A percentile compares a stretch with the other conserved stretches of the same genome.
phyloP scores from a whole-genome alignment of 78 protist species.

The Planoprotostelium fungivorum region DNA sequence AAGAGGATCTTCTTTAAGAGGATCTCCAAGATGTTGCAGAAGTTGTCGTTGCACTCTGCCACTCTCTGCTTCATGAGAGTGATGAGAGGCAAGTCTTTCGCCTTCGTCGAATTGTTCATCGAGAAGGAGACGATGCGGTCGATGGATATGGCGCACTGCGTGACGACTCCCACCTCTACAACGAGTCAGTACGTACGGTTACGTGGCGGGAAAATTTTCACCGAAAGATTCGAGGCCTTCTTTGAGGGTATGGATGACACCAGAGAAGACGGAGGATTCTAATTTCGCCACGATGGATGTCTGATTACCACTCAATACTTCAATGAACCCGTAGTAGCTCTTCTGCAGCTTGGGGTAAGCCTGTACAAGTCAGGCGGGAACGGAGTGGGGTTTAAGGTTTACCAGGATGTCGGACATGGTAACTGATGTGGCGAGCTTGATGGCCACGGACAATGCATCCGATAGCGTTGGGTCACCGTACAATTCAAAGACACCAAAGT shows the following conservation, averaged over 20 bases:
- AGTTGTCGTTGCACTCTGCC: background rate
- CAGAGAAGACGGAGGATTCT: background rate
- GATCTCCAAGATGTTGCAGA: slow-evolving; percentile 1
- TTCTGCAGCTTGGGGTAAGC: slow-evolving; percentile 43
- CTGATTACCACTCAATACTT: slow-evolving; percentile 13
- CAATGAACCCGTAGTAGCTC: slow-evolving; percentile 11
- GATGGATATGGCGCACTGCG: slow-evolving; percentile 11
- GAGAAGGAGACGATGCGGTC: slow-evolving; percentile 28
- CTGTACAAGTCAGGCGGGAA: slow-evolving; percentile 6
- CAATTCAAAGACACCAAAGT: slow-evolving; percentile 72
- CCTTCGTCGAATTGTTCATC: background rate
- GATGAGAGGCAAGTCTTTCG: background rate
- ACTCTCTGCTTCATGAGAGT: background rate
- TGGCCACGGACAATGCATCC: slow-evolving; percentile 22
- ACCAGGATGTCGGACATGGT: slow-evolving; percentile 2
- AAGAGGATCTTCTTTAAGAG: slow-evolving; percentile 26
- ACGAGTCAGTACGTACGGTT: background rate
- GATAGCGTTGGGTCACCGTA: slow-evolving; percentile 51
- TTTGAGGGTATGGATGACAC: background rate
- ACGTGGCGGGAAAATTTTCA: no score
- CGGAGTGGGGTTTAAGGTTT: background rate
- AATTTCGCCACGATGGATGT: background rate
- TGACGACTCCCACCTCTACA: background rate
- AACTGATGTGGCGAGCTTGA: slow-evolving; percentile 8
- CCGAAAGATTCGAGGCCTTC: slow-evolving; percentile 22